Percentiles rank a stretch among this genome's conserved stretches.
Evolutionary conservation across 2,329 filamentous ascomycete species (phyloP).

Genomic region (Trichoderma gracile): DNA sequence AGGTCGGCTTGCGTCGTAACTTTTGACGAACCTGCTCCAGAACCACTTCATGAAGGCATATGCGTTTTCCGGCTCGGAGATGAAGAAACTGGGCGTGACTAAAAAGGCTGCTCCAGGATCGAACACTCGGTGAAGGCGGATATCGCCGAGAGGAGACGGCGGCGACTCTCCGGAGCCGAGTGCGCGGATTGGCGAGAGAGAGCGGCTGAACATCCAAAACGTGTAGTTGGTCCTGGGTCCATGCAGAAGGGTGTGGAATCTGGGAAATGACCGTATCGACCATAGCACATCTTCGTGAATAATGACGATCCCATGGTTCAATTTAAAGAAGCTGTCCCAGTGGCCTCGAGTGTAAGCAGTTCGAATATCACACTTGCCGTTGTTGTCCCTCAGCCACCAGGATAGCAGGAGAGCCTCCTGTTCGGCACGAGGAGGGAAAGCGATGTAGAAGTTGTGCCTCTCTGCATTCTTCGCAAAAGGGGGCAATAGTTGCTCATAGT

Average conservation of each 20-base stretch:
- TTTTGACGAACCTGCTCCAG: slow-evolving; percentile 30
- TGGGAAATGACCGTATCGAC: slow-evolving; percentile 44
- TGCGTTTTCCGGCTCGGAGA: slow-evolving; percentile 41
- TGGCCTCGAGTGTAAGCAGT: slow-evolving; percentile 45
- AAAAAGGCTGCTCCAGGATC: slow-evolving; percentile 39
- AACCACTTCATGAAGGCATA: slow-evolving; percentile 43
- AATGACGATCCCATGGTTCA: slow-evolving; percentile 41
- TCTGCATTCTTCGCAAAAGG: slow-evolving; percentile 16
- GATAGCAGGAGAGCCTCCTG: slow-evolving; percentile 43
- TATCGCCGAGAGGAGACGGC: slow-evolving; percentile 27
- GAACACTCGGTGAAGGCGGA: slow-evolving; percentile 37
- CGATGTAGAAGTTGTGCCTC: slow-evolving; percentile 47
- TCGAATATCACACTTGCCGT: slow-evolving; percentile 46
- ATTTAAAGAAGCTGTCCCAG: slow-evolving; percentile 49
- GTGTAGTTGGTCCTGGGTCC: slow-evolving; percentile 32
- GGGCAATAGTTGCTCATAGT: slow-evolving; percentile 38
- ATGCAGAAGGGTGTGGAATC: slow-evolving; percentile 39
- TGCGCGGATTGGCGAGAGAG: slow-evolving; percentile 30
- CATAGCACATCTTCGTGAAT: slow-evolving; percentile 48
- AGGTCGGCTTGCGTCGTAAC: slow-evolving; percentile 21
- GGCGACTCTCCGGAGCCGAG: slow-evolving; percentile 25
- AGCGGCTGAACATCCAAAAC: slow-evolving; percentile 47
- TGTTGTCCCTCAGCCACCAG: slow-evolving; percentile 47
- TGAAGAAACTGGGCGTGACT: slow-evolving; percentile 47
- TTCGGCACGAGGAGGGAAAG: slow-evolving; percentile 47